Base-by-base conservation (phyloP, 306 rosid genomes). In the Vigna reflexopilosa region DNA sequence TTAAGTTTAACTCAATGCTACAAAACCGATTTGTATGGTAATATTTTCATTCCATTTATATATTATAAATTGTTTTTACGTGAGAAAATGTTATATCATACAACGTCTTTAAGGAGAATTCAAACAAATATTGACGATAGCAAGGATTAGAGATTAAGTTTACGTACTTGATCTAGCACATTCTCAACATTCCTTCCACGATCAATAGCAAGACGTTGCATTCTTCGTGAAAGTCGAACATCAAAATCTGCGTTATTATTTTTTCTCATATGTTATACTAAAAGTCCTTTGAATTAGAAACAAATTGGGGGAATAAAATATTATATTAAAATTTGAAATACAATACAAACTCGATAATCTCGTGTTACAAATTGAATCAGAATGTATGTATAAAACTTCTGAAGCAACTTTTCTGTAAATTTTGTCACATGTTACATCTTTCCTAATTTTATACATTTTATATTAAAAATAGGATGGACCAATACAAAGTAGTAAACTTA, bases 221-320 rank as follows among this genome's bases (percentile, higher is more conserved):
- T 91, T 84, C 98, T 89, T 67, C 98, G 82, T 20, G 97, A 77
- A 67, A 93, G 86, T 49, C 98, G 93, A 68, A 91, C 91, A 85
- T 93, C 98, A 88, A 93, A 93, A 89, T 93, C 98, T 93, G 89
- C 91, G 81, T 90, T 85, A 79, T 52, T 81, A 69, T 81, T 84
- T 84, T 79, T 87, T 81, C 72, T 55, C 11, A 82, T 81, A 49
- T 38, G 36, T 55, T 70, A 10, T 70, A 30, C 16, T 8, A 4
- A 1, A 48, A 72, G 16, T 51, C 72, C 76, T 7, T 38, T 38
- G 9, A 38, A 38, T 22, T 38, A 9, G 0, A 42, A 2, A 8
- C 0, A 44, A 44, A 42, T 1, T 38, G 9, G 2, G 44, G 2
- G 14, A 44, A 12, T 45, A 45, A 2, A 44, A 9, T 5, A 44